Base-by-base conservation (phyloP, 139 green algal genomes). In the Chlorella sp. region DNA sequence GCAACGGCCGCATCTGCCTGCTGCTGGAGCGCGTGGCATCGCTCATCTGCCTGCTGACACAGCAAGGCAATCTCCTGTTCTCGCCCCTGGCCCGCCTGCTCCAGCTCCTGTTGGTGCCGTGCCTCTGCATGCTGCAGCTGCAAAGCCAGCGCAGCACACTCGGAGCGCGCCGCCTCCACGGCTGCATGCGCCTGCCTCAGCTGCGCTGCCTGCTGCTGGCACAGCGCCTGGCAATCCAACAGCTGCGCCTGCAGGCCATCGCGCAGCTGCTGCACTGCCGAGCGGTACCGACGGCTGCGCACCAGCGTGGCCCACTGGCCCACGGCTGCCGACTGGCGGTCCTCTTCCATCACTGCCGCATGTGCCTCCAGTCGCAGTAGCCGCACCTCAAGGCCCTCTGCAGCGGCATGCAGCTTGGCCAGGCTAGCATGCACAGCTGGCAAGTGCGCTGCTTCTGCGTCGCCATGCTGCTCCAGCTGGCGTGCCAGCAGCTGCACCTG, bases 281-380 rank as follows among this genome's bases (percentile, higher is more conserved):
- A 23, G 16, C 69, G 55, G 55, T 74, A 80, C 12, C 81, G 68
- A 23, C 47, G 38, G 18, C 55, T 38, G 28, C 81, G 55, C n/a
- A 47, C 69, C 51, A 86, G 70, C 25, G 26, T 28, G 4, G 81
- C 81, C 81, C 81, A 86, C 5, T 56, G 69, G 25, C 34, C 70
- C n/a, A 30, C 70, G 0, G 69, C 69, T 2, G 55, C 69, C 6
- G 63, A 39, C 36, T 36, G 36, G 23, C 70, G 51, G 28, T 86
- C 67, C 56, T 86, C 16, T 18, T 47, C 20, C 2, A 70, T 36
- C 5, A 80, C 70, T 15, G 81, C 81, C 15, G 81, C 81, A 6
- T 80, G 69, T 23, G 81, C 81, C 55, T 86, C 81, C 81, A 86
- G 36, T 15, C 81, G 68, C 69, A 80, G 47, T 34, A 86, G 56